These are phyloP conservation scores for Trichoderma lentiforme DNA, from an alignment of 2,329 filamentous ascomycete genomes.

Conservation along the genomic window DNA sequence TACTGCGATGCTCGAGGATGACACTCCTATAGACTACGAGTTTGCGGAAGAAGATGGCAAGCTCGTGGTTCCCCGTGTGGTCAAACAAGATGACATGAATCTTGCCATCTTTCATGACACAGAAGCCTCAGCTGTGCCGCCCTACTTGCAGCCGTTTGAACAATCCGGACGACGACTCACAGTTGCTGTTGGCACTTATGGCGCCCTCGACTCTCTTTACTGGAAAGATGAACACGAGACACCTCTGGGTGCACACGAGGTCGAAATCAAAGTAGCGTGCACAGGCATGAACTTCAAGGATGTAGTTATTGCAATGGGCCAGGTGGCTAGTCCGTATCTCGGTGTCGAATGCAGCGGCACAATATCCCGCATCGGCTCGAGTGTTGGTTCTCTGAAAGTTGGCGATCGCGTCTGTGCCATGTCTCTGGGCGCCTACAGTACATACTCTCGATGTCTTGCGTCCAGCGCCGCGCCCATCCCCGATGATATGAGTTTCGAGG, in stretches of 20 bases:
- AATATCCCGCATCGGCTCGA: constrained; percentile 52
- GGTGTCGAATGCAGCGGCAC: constrained; percentile 42
- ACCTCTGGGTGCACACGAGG: constrained; percentile 33
- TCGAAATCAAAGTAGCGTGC: constrained; percentile 43
- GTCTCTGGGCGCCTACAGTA: constrained; percentile 35
- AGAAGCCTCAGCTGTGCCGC: constrained; percentile 24
- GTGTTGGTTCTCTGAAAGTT: constrained; percentile 56
- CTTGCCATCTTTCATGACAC: constrained; percentile 28
- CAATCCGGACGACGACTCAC: constrained; percentile 33
- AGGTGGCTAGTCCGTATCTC: constrained; percentile 32
- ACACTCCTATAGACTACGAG: constrained; percentile 27
- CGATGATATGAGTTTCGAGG: constrained; percentile 34
- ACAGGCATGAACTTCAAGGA: constrained; percentile 47
- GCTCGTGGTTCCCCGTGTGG: constrained; percentile 30
- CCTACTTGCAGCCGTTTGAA: constrained; percentile 37
- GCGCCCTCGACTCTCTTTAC: constrained; percentile 39
- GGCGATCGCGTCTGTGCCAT: constrained; percentile 71
- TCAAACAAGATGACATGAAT: constrained; percentile 28
- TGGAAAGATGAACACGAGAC: constrained; percentile 35
- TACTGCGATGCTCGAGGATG: constrained; percentile 21
- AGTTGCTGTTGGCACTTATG: constrained; percentile 38
- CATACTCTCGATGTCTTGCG: constrained; percentile 32
- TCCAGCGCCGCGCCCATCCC: constrained; percentile 38
- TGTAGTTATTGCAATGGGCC: constrained; percentile 42
- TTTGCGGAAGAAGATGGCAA: constrained; percentile 30